A percentile compares a stretch with the other conserved stretches of the same genome.
phyloP scores from a whole-genome alignment of 345 rosid species.

The Eucalyptus dawsonii region DNA sequence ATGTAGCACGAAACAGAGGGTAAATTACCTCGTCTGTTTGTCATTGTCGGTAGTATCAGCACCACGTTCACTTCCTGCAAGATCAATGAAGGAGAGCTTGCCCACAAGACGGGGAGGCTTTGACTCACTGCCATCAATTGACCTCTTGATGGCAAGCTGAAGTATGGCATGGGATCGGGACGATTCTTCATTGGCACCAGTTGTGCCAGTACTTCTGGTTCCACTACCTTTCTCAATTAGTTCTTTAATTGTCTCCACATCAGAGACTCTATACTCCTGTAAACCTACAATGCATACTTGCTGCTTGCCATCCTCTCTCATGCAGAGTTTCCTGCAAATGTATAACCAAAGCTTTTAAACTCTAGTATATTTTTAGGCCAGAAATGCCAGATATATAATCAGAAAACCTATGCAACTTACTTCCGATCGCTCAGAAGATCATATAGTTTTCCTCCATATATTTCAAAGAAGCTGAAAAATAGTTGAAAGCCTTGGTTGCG shows the following conservation, averaged over 20 bases:
- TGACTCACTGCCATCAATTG: conserved; percentile 67
- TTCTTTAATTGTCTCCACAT: conserved; percentile 85
- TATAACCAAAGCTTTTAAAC: background rate
- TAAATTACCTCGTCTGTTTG: conserved; percentile 78
- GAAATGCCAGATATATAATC: background rate
- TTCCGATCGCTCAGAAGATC: conserved; percentile 93
- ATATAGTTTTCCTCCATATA: conserved; percentile 88
- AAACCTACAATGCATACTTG: conserved; percentile 97
- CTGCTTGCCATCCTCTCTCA: conserved; percentile 99
- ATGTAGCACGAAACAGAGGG: background rate
- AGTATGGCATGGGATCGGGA: conserved; percentile 98
- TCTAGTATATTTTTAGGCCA: background rate
- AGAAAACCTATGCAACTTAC: conserved; percentile 25
- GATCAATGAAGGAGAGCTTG: conserved; percentile 94
- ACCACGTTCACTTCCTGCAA: conserved; percentile 99
- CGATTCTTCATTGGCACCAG: conserved; percentile 99
- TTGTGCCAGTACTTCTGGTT: conserved; percentile 91
- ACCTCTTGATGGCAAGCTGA: conserved; percentile 88
- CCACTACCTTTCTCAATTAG: conserved; percentile 92
- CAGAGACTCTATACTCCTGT: conserved; percentile 91
- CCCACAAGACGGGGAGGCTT: conserved; percentile 92
- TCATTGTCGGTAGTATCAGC: conserved; percentile 99
- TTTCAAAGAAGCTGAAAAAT: conserved; percentile 89
- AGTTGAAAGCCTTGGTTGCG: conserved; percentile 92
- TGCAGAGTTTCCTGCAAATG: conserved; percentile 65